Percentiles rank a stretch among this genome's conserved stretches.
Conservation (phyloP, 139 green algal species). For the Coelastrella sp. region DNA sequence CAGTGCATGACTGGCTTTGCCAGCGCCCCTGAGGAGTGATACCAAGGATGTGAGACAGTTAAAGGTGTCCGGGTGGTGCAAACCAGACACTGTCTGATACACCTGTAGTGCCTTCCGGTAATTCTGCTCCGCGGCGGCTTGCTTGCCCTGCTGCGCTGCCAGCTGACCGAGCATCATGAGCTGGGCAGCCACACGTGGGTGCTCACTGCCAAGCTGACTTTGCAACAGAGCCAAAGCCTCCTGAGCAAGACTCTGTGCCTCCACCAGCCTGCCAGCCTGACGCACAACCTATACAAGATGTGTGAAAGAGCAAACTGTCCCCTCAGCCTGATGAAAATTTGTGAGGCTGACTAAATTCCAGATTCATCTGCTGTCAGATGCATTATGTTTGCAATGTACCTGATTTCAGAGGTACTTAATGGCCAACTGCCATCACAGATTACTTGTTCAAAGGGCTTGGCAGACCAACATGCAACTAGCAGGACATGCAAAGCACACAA, state of each 20-base stretch:
- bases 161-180: constrained; percentile 46
- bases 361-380: too few species aligned
- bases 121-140: constrained; percentile 24
- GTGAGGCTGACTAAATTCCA: too few species aligned
- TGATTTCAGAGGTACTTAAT: too few species aligned
- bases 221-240: constrained; percentile 46
- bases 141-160: constrained; percentile 22
- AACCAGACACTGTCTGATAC: constrained; percentile 26
- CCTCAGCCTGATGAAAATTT: too few species aligned
- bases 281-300: constrained; percentile 23
- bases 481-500: too few species aligned
- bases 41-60: constrained; percentile 37
- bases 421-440: too few species aligned
- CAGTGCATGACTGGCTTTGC: constrained; percentile 41
- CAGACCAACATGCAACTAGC: too few species aligned
- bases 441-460: too few species aligned
- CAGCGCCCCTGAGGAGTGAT: constrained; percentile 36
- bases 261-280: constrained; percentile 17
- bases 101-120: constrained; percentile 49
- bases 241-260: constrained; percentile 31
- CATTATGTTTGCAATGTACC: too few species aligned
- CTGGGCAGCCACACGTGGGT: constrained; percentile 35
- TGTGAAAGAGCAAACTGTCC: not conserved
- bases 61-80: constrained; percentile 44
- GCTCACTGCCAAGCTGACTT: constrained; percentile 39